These are phyloP conservation scores for Erythrophleum fordii DNA, from an alignment of 306 rosid genomes.

Conservation along the genomic window DNA sequence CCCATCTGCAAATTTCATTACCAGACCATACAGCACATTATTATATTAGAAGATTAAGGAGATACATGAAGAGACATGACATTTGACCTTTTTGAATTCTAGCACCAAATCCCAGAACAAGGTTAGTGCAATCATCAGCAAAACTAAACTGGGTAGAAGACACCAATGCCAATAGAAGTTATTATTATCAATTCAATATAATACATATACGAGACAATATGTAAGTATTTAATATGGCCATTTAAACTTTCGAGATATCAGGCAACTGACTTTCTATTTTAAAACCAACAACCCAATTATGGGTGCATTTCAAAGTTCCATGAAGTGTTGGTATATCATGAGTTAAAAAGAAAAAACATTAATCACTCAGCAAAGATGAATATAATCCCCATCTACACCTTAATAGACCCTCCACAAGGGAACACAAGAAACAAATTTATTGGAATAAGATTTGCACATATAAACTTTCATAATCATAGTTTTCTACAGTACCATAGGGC, in stretches of 20 bases:
- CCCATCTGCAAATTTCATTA: constrained; percentile 75
- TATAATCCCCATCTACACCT: not conserved
- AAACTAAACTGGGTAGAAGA: constrained; percentile 38
- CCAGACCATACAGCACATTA: not conserved
- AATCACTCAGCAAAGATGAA: not conserved
- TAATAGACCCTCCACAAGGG: not conserved
- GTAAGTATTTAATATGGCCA: not conserved
- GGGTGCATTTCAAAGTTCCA: not conserved
- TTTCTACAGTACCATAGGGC: not conserved
- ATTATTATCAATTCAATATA: not conserved
- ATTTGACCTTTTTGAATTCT: constrained; percentile 6
- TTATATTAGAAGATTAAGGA: constrained; percentile 2
- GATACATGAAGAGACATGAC: not conserved
- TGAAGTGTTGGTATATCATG: not conserved
- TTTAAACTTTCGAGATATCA: not conserved
- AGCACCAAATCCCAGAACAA: not conserved
- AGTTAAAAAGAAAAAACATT: too few relatives aligned
- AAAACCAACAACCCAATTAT: not conserved
- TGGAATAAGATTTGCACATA: not conserved
- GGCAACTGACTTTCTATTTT: not conserved
- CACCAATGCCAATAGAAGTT: not conserved
- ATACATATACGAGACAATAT: not conserved
- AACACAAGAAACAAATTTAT: not conserved
- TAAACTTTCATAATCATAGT: not conserved
- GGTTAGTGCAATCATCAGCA: not conserved